phyloP scores from a whole-genome alignment of 768 basidiomycete species.

The Pisolithus albus region DNA sequence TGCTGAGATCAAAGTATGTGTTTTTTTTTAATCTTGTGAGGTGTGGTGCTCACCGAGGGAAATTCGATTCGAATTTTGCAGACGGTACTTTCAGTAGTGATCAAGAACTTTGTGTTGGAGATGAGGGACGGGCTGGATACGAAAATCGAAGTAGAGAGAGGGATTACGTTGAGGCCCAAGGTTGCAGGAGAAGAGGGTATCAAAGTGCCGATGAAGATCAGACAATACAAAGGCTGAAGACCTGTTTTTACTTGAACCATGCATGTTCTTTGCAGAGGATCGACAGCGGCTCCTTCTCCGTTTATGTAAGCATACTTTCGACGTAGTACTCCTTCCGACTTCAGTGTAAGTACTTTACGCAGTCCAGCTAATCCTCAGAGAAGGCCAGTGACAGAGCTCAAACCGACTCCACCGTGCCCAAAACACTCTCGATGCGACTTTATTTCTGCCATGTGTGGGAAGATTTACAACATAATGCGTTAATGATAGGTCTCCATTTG shows the following conservation, averaged over 20 bases:
- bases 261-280: background rate
- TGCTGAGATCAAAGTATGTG: constrained; percentile 20
- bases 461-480: too few relatives aligned
- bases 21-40: background rate
- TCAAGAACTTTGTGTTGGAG: constrained; percentile 33
- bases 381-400: too few relatives aligned
- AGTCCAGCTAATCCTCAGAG: too few relatives aligned
- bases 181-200: constrained; percentile 16
- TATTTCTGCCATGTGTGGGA: too few relatives aligned
- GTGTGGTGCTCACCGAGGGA: background rate
- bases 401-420: too few relatives aligned
- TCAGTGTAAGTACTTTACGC: too few relatives aligned
- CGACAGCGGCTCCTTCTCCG: too few relatives aligned
- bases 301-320: too few relatives aligned
- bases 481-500: too few relatives aligned
- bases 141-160: constrained; percentile 3
- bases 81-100: constrained; percentile 37
- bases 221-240: background rate
- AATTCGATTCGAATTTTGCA: constrained; percentile 7
- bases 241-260: too few relatives aligned
- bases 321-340: too few relatives aligned
- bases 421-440: too few relatives aligned
- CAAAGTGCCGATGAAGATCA: constrained; percentile 14
- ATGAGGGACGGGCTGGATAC: constrained; percentile 31
- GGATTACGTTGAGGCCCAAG: constrained; percentile 6